Evolutionary conservation across 306 rosid genomes (phyloP), one percentile per base, ranked within the genome.

Genomic region (Boehmeria nivea): DNA sequence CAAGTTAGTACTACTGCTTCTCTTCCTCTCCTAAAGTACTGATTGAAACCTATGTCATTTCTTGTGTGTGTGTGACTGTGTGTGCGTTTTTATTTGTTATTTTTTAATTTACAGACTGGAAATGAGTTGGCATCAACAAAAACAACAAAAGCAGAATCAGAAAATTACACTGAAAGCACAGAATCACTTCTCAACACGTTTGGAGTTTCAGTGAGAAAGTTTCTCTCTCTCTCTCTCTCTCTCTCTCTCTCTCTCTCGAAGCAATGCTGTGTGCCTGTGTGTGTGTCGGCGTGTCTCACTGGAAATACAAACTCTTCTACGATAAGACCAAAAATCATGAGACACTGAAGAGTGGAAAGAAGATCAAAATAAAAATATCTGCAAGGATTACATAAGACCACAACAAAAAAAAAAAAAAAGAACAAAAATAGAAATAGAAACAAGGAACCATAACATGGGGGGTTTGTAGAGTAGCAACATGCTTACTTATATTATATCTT

Each of bases 101-200:
- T 34, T 20, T 37, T 50, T 56, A 37, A 75, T 24, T 72, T 70
- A 67, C 72, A 72, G 70, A 40, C 51, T 71, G 82, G 80, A 79
- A 70, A 57, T 71, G 70, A 37, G 85, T 60, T 76, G 79, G 75
- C 71, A 70, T 45, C 49, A 15, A 52, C 15, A 53, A 19, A 65
- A 54, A 63, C 23, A 65, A 64, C 51, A 61, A 17, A 45, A 43
- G 36, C 19, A 61, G 48, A 22, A 52, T 17, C 71, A 62, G 65
- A 54, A 45, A n/a, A n/a, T n/a, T n/a, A n/a, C n/a, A n/a, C n/a
- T n/a, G n/a, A 33, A n/a, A 33, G 38, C 5, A 33, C 27, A 13
- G 45, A 10, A 6, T 25, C 52, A 22, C n/a, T n/a, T n/a, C n/a
- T n/a, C n/a, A n/a, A n/a, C n/a, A n/a, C n/a, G n/a, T n/a, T n/a